Base-by-base conservation (phyloP, 108 stramenopile species). In the Nannochloropsis oceanica region DNA sequence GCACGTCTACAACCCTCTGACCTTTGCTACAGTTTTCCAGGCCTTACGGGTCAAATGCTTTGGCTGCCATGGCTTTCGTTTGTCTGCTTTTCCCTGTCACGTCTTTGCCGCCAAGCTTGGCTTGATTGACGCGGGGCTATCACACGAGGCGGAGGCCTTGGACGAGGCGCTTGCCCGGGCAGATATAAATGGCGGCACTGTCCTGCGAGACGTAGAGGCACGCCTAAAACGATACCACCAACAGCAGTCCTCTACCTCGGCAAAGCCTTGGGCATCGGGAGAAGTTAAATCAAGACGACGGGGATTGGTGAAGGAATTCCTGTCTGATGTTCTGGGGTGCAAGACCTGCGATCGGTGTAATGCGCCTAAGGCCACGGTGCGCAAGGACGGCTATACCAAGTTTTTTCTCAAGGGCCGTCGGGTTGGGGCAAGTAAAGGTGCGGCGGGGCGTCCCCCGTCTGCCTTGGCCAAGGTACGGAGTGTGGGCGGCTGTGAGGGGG, bases 341-440 rank as follows among this genome's bases (percentile, higher is more conserved):
- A 87, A 92, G 22, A 92, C 89, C 44, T 99, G 99, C 92, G 91
- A 92, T 25, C 93, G 95, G 87, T 99, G 99, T 83, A 89, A 92
- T 25, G 97, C 97, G 13, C 93, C 90, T 80, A 92, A 90, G 10
- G 95, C 95, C 25, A 94, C 90, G 86, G 90, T 98, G 59, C 93
- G 98, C 11, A 97, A 97, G 88, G 98, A 98, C 92, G 94, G 95
- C 44, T 91, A 87, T 92, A 94, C 95, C 89, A 99, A 99, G 87
- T 89, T 99, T 43, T 99, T 98, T 88, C 94, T 94, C 84, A 85
- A 89, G 42, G 84, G 12, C 20, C 14, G n/a, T 12, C 14, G 7
- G 25, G 42, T 18, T 11, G 85, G 25, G 43, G 14, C 13, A 43
- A 50, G n/a, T 10, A 20, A 22, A 43, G 26, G 25, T 26, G 13